Conservation (phyloP, 129 eudicot genomes). For the Chrysanthemum seticuspe region DNA sequence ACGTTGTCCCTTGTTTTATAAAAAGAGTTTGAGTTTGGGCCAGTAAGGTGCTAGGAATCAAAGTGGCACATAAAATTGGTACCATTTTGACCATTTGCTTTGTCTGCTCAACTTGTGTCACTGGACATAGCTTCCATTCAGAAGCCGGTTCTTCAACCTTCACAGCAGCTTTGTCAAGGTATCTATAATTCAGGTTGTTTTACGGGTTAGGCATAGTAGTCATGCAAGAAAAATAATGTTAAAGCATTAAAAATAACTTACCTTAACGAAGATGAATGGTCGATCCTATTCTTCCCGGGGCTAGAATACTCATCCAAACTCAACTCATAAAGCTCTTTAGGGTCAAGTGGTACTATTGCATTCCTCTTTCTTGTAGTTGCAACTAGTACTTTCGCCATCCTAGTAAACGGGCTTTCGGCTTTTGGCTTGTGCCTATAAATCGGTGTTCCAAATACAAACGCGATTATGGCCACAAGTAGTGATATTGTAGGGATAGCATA, state of each 20-base stretch:
- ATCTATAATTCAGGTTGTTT: conserved; percentile 26
- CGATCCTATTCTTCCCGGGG: conserved; percentile 46
- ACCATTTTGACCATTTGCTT: conserved; percentile 58
- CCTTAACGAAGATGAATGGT: conserved; percentile 51
- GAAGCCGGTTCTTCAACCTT: conserved; percentile 15
- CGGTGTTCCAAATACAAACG: conserved; percentile 52
- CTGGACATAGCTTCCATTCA: conserved; percentile 43
- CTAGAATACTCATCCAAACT: conserved; percentile 38
- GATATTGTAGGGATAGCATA: conserved; percentile 58
- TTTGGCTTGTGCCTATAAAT: conserved; percentile 54
- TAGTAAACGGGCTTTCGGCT: conserved; percentile 50
- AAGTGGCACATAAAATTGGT: conserved; percentile 46
- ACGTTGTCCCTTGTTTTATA: conserved; percentile 60
- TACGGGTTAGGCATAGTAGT: too few relatives aligned
- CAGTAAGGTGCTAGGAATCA: conserved; percentile 45
- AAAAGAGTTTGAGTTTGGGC: conserved; percentile 52
- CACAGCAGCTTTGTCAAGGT: conserved; percentile 56
- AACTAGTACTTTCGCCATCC: conserved; percentile 57
- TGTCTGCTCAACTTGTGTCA: conserved; percentile 69
- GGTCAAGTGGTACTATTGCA: conserved; percentile 45
- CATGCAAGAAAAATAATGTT: background rate
- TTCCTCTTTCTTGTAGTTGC: conserved; percentile 50
- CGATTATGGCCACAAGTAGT: conserved; percentile 43
- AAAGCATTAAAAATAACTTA: background rate
- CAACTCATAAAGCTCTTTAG: conserved; percentile 55